A percentile compares a stretch with the other conserved stretches of the same genome.
These are phyloP conservation scores for Pythium utonaiense DNA, from an alignment of 352 stramenopile genomes.

Conservation along the genomic window DNA sequence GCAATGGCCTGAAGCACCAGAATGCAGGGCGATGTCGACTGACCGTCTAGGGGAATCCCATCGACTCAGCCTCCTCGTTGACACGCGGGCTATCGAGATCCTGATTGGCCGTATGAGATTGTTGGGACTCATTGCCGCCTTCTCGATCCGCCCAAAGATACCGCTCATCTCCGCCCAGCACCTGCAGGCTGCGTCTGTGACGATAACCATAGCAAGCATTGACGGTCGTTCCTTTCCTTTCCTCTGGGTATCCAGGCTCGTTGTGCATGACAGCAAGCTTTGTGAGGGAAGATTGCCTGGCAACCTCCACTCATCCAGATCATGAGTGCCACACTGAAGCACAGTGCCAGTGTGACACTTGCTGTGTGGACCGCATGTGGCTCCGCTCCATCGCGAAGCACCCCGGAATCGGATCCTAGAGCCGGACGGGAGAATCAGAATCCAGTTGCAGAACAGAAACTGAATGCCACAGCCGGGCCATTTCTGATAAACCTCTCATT, in stretches of 20 bases:
- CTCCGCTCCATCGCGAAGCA: background rate
- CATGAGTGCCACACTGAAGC: too few species aligned
- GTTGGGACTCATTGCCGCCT: background rate
- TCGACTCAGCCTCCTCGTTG: background rate
- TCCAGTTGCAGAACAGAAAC: slow-evolving; percentile 20
- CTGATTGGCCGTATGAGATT: background rate
- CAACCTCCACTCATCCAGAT: background rate
- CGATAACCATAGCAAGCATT: background rate
- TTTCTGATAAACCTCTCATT: slow-evolving; percentile 8
- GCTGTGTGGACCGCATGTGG: too few species aligned
- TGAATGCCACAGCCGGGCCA: slow-evolving; percentile 14
- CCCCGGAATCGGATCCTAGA: slow-evolving; percentile 4
- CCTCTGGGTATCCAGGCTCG: too few species aligned
- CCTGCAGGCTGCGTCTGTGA: background rate
- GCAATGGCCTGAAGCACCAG: background rate
- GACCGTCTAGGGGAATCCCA: background rate
- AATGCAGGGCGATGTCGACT: background rate
- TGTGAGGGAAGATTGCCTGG: background rate
- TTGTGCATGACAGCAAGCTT: too few species aligned
- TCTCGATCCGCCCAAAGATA: background rate
- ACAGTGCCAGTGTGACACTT: background rate
- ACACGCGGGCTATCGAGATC: background rate
- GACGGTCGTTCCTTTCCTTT: background rate
- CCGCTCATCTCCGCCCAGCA: background rate
- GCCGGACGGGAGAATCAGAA: slow-evolving; percentile 4